A percentile compares a stretch with the other conserved stretches of the same genome.
phyloP scores from a whole-genome alignment of 2,329 filamentous ascomycete genomes.

The Nothopassalora personata region DNA sequence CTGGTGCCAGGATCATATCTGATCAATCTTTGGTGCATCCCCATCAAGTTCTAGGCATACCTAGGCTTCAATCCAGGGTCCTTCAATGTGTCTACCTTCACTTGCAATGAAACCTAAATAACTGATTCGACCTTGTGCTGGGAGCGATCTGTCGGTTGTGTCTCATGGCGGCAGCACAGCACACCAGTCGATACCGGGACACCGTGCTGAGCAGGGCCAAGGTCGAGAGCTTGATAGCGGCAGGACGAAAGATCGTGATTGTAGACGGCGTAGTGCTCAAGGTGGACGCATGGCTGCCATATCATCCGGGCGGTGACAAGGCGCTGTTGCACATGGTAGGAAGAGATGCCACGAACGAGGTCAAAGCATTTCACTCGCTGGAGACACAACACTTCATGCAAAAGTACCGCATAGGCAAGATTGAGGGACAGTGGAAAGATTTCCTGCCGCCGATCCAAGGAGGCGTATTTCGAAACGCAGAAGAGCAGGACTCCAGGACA shows the following conservation, averaged over 20 bases:
- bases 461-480: constrained; percentile 62
- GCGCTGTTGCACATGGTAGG: constrained; percentile 84
- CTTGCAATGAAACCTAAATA: background rate
- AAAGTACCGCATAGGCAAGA: constrained; percentile 74
- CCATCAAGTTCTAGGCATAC: background rate
- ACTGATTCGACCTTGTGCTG: background rate
- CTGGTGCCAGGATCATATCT: background rate
- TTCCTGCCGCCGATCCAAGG: constrained; percentile 90
- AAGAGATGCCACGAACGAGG: constrained; percentile 73
- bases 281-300: constrained; percentile 80
- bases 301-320: constrained; percentile 88
- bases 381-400: constrained; percentile 73
- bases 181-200: constrained; percentile 21
- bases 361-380: constrained; percentile 85
- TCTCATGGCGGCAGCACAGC: constrained; percentile 14
- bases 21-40: background rate
- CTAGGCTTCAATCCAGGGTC: background rate
- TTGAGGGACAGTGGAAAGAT: constrained; percentile 79
- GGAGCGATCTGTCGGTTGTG: background rate
- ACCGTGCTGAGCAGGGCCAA: constrained; percentile 26
- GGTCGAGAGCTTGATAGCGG: constrained; percentile 77
- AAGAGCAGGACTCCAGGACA: constrained; percentile 29
- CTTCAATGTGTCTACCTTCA: background rate
- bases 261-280: constrained; percentile 76
- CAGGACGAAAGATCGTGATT: constrained; percentile 74